phyloP scores from a whole-genome alignment of 345 rosid species.

The Xanthoceras sorbifolium region DNA sequence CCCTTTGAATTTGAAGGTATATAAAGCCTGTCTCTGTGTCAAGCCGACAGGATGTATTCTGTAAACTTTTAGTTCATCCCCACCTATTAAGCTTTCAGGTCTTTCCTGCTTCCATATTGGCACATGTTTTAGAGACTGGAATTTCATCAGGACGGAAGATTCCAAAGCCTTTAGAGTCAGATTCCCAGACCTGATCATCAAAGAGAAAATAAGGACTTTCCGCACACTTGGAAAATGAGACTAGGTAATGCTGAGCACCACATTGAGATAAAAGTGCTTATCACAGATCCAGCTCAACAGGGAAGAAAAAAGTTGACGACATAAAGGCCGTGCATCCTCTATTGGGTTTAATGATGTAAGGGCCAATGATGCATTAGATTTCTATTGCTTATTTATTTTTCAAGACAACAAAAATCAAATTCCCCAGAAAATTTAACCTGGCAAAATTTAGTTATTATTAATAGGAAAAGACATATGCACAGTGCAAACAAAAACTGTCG shows the following conservation, averaged over 20 bases:
- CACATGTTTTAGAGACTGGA: constrained; percentile 60
- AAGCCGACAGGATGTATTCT: constrained; percentile 78
- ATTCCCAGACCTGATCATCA: constrained; percentile 47
- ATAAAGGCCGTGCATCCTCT: background rate
- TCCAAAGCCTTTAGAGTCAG: constrained; percentile 61
- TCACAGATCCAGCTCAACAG: background rate
- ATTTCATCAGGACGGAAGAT: constrained; percentile 59
- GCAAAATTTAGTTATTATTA: background rate
- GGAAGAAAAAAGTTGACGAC: background rate
- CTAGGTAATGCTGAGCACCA: background rate
- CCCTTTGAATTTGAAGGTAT: constrained; percentile 62
- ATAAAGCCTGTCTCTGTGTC: constrained; percentile 88
- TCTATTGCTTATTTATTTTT: background rate
- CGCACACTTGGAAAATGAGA: background rate
- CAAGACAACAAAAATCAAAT: background rate
- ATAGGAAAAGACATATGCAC: too few relatives aligned
- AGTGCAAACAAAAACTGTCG: background rate
- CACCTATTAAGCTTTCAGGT: constrained; percentile 74
- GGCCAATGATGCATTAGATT: background rate
- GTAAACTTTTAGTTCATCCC: constrained; percentile 59
- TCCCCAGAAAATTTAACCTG: background rate
- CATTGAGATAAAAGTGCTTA: background rate
- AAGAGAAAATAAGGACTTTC: background rate
- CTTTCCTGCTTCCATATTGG: constrained; percentile 89
- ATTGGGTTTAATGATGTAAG: background rate